Evolutionary conservation across 257 asterid genomes (phyloP).

Genomic region (Nicotiana otophora): DNA sequence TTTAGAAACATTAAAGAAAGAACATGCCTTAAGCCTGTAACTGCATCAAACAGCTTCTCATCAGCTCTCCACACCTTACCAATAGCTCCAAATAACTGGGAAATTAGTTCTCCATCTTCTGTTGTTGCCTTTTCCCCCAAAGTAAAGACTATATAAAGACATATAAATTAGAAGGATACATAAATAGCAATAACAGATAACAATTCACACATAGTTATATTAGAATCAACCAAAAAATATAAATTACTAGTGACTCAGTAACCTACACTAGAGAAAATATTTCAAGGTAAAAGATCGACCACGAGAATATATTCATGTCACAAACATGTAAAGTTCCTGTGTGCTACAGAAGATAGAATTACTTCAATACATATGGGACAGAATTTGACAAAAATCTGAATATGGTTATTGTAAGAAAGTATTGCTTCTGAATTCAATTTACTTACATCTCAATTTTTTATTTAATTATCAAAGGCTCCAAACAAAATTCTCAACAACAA

Average conservation of each 20-base stretch:
- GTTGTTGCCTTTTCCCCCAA: constrained; percentile 64
- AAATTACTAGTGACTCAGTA: neutral
- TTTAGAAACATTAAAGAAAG: constrained; percentile 5
- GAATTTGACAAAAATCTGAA: neutral
- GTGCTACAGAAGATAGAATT: neutral
- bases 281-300: neutral
- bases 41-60: constrained; percentile 81
- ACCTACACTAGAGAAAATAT: neutral
- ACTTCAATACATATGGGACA: neutral
- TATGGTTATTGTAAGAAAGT: neutral
- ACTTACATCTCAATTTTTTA: neutral
- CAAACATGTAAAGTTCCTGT: neutral
- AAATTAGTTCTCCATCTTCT: constrained; percentile 66
- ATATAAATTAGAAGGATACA: constrained; percentile 8
- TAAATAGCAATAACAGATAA: neutral
- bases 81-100: constrained; percentile 70
- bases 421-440: neutral
- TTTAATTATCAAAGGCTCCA: neutral
- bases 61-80: constrained; percentile 95
- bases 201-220: neutral
- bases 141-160: constrained; percentile 50
- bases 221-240: neutral
- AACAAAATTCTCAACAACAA: neutral
- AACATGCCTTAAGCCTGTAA: constrained; percentile 78
- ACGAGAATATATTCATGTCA: neutral